Conservation (phyloP, 352 stramenopile genomes). For the Peronospora farinosa region DNA sequence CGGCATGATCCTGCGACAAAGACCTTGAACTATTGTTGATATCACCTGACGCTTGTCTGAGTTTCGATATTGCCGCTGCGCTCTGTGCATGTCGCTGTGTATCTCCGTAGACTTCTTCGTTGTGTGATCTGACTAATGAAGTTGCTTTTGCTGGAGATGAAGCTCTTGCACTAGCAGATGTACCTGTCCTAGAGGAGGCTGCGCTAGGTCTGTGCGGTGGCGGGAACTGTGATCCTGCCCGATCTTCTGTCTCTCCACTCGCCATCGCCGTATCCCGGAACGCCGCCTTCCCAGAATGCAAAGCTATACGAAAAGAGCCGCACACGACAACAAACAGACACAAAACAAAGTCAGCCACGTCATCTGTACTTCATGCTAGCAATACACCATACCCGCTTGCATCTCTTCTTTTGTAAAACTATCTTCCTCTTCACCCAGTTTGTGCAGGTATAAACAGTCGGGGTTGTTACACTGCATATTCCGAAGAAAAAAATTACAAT, state of each 20-base stretch:
- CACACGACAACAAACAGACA: background rate
- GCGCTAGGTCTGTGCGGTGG: constrained; percentile 30
- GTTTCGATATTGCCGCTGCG: constrained; percentile 61
- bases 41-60: constrained; percentile 34
- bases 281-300: constrained; percentile 67
- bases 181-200: constrained; percentile 16
- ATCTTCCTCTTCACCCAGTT: constrained; percentile 87
- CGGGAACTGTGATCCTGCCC: constrained; percentile 51
- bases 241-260: constrained; percentile 40
- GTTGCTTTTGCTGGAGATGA: constrained; percentile 17
- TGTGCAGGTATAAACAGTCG: constrained; percentile 92
- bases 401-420: constrained; percentile 95
- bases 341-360: constrained; percentile 2
- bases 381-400: constrained; percentile 47
- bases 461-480: constrained; percentile 90
- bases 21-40: constrained; percentile 25
- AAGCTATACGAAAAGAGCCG: constrained; percentile 20
- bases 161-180: constrained; percentile 20
- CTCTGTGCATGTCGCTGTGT: constrained; percentile 67
- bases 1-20: constrained; percentile 17
- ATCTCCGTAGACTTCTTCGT: constrained; percentile 30
- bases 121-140: constrained; percentile 26
- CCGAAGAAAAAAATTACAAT: constrained; percentile 92
- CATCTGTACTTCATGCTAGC: background rate
- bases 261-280: constrained; percentile 55